phyloP scores from a whole-genome alignment of 1,284 basidiomycete genomes.

The Lentinula novae-zelandiae region DNA sequence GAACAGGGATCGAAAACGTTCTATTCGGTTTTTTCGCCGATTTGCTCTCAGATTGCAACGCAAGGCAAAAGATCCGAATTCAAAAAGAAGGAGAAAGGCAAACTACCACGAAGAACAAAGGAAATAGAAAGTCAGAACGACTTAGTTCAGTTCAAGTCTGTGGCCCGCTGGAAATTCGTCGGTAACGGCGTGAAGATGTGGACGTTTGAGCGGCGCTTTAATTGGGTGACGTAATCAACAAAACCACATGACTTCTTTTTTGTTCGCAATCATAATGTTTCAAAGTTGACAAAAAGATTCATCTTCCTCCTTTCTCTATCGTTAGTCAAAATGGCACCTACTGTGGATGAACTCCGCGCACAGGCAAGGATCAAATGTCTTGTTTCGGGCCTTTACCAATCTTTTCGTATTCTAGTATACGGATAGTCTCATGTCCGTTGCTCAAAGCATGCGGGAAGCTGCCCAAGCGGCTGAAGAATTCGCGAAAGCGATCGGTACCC shows the following conservation, averaged over 20 bases:
- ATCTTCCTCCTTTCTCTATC: neutral
- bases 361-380: slow-evolving; percentile 34
- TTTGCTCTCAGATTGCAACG: slow-evolving; percentile 2
- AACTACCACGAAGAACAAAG: neutral
- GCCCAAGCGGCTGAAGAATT: slow-evolving; percentile 56
- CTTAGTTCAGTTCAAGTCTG: neutral
- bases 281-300: neutral
- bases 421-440: slow-evolving; percentile 47
- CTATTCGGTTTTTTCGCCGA: neutral
- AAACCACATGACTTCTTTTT: neutral
- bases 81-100: neutral
- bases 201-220: neutral
- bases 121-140: neutral
- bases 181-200: neutral
- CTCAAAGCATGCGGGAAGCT: slow-evolving; percentile 55
- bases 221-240: neutral
- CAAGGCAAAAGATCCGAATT: neutral
- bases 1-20: neutral
- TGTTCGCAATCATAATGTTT: neutral
- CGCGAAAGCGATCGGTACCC: slow-evolving; percentile 31
- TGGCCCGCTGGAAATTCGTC: neutral
- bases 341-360: slow-evolving; percentile 36
- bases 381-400: slow-evolving; percentile 3
- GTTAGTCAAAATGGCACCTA: slow-evolving; percentile 21
- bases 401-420: slow-evolving; percentile 39